These are phyloP conservation scores for Cymbopogon flexuosus DNA, from an alignment of 202 grass and related monocot genomes.

Conservation along the genomic window DNA sequence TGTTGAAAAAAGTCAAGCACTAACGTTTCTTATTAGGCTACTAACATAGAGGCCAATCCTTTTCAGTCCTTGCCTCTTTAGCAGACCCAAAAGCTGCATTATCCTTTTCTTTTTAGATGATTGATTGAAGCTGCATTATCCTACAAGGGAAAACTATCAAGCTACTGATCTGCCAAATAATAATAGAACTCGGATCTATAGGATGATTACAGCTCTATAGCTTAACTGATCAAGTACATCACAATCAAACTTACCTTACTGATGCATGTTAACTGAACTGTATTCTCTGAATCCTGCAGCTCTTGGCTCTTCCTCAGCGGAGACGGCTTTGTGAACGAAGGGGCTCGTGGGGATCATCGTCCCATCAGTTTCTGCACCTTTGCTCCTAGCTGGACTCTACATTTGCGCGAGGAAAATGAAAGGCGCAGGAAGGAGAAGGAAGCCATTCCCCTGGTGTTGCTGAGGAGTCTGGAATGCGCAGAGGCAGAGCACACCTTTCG, in stretches of 20 bases:
- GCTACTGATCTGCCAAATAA: neutral
- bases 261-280: neutral
- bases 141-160: neutral
- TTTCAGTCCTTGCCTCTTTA: neutral
- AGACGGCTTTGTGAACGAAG: neutral
- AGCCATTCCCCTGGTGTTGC: neutral
- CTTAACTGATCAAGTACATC: neutral
- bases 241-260: neutral
- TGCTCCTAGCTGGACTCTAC: neutral
- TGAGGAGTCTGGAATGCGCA: neutral
- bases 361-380: neutral
- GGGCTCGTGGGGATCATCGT: slow-evolving; percentile 13
- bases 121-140: neutral
- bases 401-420: neutral
- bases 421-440: neutral
- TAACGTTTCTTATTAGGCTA: neutral
- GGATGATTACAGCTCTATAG: neutral
- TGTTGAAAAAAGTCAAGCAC: neutral
- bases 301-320: neutral
- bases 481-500: slow-evolving; percentile 4
- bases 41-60: neutral
- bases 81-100: neutral
- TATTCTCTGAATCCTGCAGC: slow-evolving; percentile 11
- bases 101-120: neutral
- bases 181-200: neutral